phyloP scores from a whole-genome alignment of 306 rosid genomes.

The Dryas octopetala region DNA sequence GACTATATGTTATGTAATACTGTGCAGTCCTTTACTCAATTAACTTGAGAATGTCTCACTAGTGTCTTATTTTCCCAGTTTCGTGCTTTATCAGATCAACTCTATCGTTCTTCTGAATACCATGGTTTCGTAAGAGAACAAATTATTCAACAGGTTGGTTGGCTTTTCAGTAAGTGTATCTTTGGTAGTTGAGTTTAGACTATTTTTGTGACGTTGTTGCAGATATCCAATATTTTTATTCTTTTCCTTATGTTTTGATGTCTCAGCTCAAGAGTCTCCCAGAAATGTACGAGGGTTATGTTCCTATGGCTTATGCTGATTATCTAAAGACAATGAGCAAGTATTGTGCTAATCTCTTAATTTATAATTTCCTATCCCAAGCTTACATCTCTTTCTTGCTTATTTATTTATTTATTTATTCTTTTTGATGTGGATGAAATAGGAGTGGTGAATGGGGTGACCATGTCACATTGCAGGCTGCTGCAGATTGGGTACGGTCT shows the following conservation, averaged over 20 bases:
- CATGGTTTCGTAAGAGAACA: conserved; percentile 84
- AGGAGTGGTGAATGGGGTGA: conserved; percentile 99
- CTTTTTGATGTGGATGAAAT: conserved; percentile 36
- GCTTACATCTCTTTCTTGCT: conserved; percentile 16
- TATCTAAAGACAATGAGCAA: conserved; percentile 85
- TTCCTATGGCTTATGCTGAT: conserved; percentile 76
- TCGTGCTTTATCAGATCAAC: conserved; percentile 94
- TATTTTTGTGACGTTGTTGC: neutral
- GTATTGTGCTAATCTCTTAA: conserved; percentile 40
- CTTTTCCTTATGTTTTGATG: conserved; percentile 16
- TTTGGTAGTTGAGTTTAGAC: conserved; percentile 17
- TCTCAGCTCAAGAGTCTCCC: conserved; percentile 61
- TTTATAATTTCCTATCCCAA: conserved; percentile 10
- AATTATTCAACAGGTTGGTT: conserved; percentile 71
- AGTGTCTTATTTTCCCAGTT: conserved; percentile 55
- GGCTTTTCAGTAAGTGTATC: conserved; percentile 12
- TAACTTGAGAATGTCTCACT: conserved; percentile 27
- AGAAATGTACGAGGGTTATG: conserved; percentile 70
- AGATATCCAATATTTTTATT: neutral
- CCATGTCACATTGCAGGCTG: conserved; percentile 97
- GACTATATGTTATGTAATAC: neutral
- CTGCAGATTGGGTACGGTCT: conserved; percentile 86
- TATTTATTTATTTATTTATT: conserved; percentile 1
- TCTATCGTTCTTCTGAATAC: conserved; percentile 78
- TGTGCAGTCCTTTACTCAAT: neutral